Evolutionary conservation across 768 basidiomycete species (phyloP).

Genomic region (Tubosaeta brunneosetosa): DNA sequence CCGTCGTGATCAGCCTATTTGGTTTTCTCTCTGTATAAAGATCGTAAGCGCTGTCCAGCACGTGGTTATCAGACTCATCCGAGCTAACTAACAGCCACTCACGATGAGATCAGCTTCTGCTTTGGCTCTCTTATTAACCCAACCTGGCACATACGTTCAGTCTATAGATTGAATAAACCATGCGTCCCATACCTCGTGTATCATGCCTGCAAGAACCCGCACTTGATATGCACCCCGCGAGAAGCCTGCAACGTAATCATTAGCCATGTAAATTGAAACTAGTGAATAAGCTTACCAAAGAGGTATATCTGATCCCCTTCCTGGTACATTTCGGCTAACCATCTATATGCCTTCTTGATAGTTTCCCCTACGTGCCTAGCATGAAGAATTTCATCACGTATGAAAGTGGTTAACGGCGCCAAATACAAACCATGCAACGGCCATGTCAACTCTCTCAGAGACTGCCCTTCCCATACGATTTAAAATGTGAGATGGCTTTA

Average conservation of each 20-base stretch:
- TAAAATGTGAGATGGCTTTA: constrained; percentile 20
- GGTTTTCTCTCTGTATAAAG: constrained; percentile 10
- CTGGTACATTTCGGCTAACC: constrained; percentile 29
- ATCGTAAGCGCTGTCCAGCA: constrained; percentile 10
- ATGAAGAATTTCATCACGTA: background rate
- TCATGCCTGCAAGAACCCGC: constrained; percentile 38
- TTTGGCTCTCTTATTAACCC: constrained; percentile 28
- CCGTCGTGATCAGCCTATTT: constrained; percentile 13
- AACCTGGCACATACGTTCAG: constrained; percentile 18
- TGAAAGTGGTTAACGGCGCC: background rate
- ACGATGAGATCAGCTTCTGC: constrained; percentile 29
- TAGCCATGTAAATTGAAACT: background rate
- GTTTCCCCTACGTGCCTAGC: constrained; percentile 34
- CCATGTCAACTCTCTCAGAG: constrained; percentile 31
- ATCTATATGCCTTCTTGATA: constrained; percentile 31
- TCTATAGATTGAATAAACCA: background rate
- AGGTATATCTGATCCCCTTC: constrained; percentile 32
- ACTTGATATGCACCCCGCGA: constrained; percentile 43
- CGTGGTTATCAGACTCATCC: background rate
- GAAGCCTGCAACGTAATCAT: constrained; percentile 27
- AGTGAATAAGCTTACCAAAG: constrained; percentile 21
- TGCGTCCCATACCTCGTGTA: constrained; percentile 26
- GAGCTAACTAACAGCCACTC: background rate
- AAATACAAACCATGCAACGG: constrained; percentile 33
- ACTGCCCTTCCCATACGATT: constrained; percentile 12